Percentiles rank a stretch among this genome's conserved stretches.
Conservation (phyloP, 2,329 filamentous ascomycete genomes). For the Colletotrichum sp. region DNA sequence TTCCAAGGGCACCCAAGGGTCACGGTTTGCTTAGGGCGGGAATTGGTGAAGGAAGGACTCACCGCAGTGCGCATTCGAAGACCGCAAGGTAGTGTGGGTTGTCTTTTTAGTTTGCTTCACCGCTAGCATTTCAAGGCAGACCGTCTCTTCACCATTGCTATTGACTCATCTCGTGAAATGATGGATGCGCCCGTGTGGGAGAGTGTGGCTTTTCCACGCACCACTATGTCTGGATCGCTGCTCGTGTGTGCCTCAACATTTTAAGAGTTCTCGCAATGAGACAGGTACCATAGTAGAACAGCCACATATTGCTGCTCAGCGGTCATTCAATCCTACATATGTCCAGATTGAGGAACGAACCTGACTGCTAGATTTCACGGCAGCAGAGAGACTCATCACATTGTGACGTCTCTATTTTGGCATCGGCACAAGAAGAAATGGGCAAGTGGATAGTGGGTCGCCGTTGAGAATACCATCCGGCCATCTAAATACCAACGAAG, state of each 20-base stretch:
- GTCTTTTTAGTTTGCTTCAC: neutral
- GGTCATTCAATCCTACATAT: neutral
- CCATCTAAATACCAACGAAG: neutral
- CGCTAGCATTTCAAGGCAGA: neutral
- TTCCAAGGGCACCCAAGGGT: constrained; percentile 7
- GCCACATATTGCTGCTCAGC: neutral
- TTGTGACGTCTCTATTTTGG: neutral
- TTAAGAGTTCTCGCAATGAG: neutral
- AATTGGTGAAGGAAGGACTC: neutral
- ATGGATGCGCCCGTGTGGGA: neutral
- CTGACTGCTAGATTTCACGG: neutral
- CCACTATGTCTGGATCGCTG: neutral
- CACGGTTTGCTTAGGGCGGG: constrained; percentile 3
- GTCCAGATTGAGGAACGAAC: neutral
- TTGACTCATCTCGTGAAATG: neutral
- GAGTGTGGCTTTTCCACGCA: neutral
- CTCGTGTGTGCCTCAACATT: neutral
- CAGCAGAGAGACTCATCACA: neutral
- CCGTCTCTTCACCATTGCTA: neutral
- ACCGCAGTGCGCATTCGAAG: neutral
- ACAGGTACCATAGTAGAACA: neutral
- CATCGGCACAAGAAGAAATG: neutral
- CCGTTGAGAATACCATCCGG: neutral
- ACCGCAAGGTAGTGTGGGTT: neutral
- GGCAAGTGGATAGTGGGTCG: neutral